phyloP scores from a whole-genome alignment of 306 rosid species.

The Cicer chorassanicum region DNA sequence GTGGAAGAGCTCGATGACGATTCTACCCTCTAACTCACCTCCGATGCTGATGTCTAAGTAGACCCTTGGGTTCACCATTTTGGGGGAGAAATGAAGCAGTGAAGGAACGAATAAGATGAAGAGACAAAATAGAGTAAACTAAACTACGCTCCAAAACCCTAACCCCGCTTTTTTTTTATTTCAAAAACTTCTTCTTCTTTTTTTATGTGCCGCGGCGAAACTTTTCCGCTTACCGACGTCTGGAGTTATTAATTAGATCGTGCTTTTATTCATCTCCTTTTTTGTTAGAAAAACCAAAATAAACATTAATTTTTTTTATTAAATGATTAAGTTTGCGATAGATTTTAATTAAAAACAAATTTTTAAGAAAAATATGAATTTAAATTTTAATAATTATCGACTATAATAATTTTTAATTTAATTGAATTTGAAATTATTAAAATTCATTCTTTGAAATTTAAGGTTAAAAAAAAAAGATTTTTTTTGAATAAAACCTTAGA shows the following conservation, averaged over 20 bases:
- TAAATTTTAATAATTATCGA: no score
- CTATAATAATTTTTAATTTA: no score
- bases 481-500: no score
- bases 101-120: not conserved
- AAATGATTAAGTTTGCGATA: no score
- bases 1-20: constrained; percentile 66
- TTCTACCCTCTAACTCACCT: constrained; percentile 73
- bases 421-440: no score
- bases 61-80: constrained; percentile 66
- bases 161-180: constrained; percentile 43
- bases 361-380: no score
- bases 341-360: no score
- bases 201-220: constrained; percentile 33
- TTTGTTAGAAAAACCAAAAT: not conserved
- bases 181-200: constrained; percentile 14
- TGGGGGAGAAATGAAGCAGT: not conserved
- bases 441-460: no score
- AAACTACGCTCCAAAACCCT: constrained; percentile 43
- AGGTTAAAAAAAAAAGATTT: no score
- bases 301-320: no score
- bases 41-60: constrained; percentile 66
- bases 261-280: constrained; percentile 27
- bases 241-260: constrained; percentile 8
- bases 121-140: not conserved
- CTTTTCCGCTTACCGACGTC: constrained; percentile 6